A percentile compares a stretch with the other conserved stretches of the same genome.
Conservation (phyloP, 148 eudicot genomes). For the Rhododendron henanense region DNA sequence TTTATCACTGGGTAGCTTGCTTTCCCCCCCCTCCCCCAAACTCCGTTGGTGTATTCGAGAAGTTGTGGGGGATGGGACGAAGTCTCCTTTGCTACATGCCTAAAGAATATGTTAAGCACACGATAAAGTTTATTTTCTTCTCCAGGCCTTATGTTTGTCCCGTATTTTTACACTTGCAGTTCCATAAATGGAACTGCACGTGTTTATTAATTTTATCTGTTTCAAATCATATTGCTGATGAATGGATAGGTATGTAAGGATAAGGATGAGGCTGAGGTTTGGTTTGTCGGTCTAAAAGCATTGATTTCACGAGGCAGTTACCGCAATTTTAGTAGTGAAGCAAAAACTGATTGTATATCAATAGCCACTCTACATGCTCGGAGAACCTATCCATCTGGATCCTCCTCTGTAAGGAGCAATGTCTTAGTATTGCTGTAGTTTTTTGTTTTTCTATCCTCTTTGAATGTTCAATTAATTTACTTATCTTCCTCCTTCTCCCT, state of each 20-base stretch:
- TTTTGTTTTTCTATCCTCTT: not conserved
- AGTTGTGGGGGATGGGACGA: not conserved
- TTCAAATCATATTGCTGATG: slow-evolving; percentile 13
- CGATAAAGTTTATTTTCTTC: not conserved
- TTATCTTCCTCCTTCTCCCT: not conserved
- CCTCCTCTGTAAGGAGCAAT: slow-evolving; percentile 44
- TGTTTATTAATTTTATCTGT: not conserved
- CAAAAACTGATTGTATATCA: slow-evolving; percentile 42
- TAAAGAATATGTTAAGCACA: not conserved
- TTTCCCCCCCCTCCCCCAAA: not conserved
- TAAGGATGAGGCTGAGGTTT: slow-evolving; percentile 94
- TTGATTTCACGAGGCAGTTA: slow-evolving; percentile 50
- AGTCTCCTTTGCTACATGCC: not conserved
- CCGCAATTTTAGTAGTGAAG: slow-evolving; percentile 48
- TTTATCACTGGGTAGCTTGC: not conserved
- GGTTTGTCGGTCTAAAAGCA: slow-evolving; percentile 88
- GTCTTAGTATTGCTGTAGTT: slow-evolving; percentile 3
- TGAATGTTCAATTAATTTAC: slow-evolving; percentile 2
- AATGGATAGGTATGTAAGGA: slow-evolving; percentile 86
- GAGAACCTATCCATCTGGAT: slow-evolving; percentile 40
- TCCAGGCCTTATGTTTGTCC: not conserved
- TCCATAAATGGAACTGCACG: not conserved
- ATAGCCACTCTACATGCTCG: slow-evolving; percentile 45
- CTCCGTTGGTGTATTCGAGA: not conserved
- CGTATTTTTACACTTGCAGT: not conserved